These are phyloP conservation scores for Venturia effusa DNA, from an alignment of 2,329 filamentous ascomycete species.

Conservation along the genomic window DNA sequence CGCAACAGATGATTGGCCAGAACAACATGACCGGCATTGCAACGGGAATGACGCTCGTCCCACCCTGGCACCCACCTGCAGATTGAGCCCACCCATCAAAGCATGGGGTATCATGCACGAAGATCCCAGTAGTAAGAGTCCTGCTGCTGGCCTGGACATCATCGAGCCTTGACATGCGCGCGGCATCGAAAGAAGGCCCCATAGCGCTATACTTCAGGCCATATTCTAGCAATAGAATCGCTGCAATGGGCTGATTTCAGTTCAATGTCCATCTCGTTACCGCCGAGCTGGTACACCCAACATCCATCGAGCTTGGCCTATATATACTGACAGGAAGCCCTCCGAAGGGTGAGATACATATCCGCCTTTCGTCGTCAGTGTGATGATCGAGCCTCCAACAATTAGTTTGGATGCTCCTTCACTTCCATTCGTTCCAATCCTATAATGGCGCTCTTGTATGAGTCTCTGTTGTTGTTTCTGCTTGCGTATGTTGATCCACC, in stretches of 20 bases:
- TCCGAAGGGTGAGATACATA: background rate
- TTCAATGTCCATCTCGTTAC: conserved; percentile 9
- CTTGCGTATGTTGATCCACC: background rate
- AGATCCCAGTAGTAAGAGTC: conserved; percentile 1
- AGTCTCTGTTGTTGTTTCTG: conserved; percentile 4
- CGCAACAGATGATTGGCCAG: conserved; percentile 16
- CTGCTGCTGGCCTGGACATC: conserved; percentile 3
- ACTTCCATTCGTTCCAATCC: conserved; percentile 10
- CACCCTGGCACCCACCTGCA: background rate
- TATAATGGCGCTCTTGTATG: conserved; percentile 7
- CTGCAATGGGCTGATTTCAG: conserved; percentile 11
- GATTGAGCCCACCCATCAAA: conserved; percentile 4
- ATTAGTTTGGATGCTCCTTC: conserved; percentile 7
- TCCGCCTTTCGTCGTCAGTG: conserved; percentile 4
- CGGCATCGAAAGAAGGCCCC: conserved; percentile 2
- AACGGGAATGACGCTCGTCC: background rate
- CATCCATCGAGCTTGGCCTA: conserved; percentile 7
- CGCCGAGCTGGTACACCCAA: conserved; percentile 3
- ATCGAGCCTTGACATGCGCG: conserved; percentile 6
- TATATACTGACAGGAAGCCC: conserved; percentile 9
- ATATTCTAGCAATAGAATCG: conserved; percentile 7
- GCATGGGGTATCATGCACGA: background rate
- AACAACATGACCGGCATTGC: background rate
- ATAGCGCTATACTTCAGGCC: conserved; percentile 8
- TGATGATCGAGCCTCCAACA: conserved; percentile 10